Base-by-base conservation (phyloP, 2,329 filamentous ascomycete species). In the Diaporthe sp. region DNA sequence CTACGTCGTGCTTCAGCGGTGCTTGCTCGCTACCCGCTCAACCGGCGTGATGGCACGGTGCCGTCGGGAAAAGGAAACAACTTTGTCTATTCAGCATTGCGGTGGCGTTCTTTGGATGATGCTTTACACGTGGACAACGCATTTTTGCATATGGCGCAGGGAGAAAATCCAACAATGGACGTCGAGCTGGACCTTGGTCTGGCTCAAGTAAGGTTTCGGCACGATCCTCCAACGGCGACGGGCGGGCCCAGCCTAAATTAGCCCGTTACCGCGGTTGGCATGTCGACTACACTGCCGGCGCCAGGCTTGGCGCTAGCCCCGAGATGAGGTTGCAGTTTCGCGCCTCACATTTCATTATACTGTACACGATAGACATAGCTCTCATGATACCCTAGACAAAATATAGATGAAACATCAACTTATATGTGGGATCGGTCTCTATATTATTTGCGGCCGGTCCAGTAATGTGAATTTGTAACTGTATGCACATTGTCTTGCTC, bases 381-480 rank as follows among this genome's bases (percentile, higher is more conserved):
- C 17, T 61, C 8, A 72, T 75, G 73, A 75, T 75, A 75, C 73
- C 73, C 73, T 37, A 37, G 31, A 72, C 37, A 37, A 42, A 63
- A 12, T 72, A 63, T 51, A 55, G 44, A 63, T 20, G 20, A 34
- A 44, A 55, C 13, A 28, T 31, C 7, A 1, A 20, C 25, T 6
- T 2, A 28, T 31, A 28, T 1, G 22, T 42, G 20, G 17, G 17
- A 12, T 60, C 34, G 42, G 47, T 37, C 12, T 37, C 0, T 39
- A 9, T 25, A 37, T 9, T 22, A 15, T 15, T 28, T 6, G 47
- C 34, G 15, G n/a, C 20, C 8, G 8, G 42, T 10, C n/a, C n/a
- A 44, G 8, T 20, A 7, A n/a, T 51, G 28, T 9, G 20, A 22
- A 0, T 22, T 37, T 37, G 12, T 3, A 31, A 20, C 6, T 17